These are phyloP conservation scores for Trifolium dubium DNA, from an alignment of 306 rosid genomes.

Conservation along the genomic window DNA sequence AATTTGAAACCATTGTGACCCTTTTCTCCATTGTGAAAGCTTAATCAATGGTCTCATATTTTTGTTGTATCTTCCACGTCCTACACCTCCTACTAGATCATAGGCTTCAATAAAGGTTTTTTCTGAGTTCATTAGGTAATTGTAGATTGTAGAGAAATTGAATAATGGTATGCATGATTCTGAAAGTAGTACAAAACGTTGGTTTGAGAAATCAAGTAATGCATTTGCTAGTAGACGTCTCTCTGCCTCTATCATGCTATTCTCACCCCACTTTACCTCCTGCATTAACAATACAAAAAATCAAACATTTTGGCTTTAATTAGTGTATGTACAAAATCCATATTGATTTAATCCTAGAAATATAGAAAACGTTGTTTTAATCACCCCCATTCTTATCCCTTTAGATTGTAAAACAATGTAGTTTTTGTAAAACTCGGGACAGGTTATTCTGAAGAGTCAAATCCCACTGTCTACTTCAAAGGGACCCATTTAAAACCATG, in stretches of 20 bases:
- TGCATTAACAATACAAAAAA: conserved; percentile 35
- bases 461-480: no score
- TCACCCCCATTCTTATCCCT: no score
- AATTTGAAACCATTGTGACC: conserved; percentile 92
- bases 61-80: conserved; percentile 67
- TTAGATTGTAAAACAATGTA: no score
- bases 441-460: no score
- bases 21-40: conserved; percentile 77
- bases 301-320: background rate
- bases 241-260: conserved; percentile 80
- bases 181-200: conserved; percentile 78
- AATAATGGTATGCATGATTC: conserved; percentile 91
- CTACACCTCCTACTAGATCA: conserved; percentile 52
- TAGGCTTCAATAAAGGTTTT: conserved; percentile 65
- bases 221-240: conserved; percentile 76
- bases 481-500: no score
- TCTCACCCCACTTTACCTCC: conserved; percentile 83
- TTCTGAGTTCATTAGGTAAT: conserved; percentile 57
- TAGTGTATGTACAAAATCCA: no score
- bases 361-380: no score
- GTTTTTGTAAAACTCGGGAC: no score
- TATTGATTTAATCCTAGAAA: background rate
- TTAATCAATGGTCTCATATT: conserved; percentile 59
- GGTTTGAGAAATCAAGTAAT: conserved; percentile 64
- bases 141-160: conserved; percentile 71